Evolutionary conservation across 371 early-diverging fungal species (phyloP), one percentile per base, ranked within the genome.

Genomic region (Nematocida ironsii): DNA sequence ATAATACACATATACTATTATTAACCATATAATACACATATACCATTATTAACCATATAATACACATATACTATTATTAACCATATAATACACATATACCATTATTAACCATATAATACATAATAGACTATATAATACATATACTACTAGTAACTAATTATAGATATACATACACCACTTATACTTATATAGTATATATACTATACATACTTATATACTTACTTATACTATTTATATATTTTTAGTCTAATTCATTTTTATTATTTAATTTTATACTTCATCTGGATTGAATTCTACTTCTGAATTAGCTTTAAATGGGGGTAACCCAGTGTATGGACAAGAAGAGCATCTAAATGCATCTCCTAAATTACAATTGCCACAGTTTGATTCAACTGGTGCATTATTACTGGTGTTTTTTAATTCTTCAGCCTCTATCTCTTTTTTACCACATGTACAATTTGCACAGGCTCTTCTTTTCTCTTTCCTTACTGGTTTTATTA

Each of bases 251-350:
- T 50, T 50, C 52, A 50, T 50, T 13, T 11, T 11, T 11, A 39
- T 9, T 23, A 18, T 16, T 42, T 42, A 42, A 33, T 23, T 16
- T 23, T 69, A 44, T 20, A 58, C 23, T 44, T 68, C 57, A 66
- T 56, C 56, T 82, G 48, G 64, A 48, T 80, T 70, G 64, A 87
- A 87, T 7, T 89, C 89, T 57, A 97, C 91, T 86, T 94, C 92
- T 84, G 97, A 93, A 39, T 97, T 97, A 0, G 94, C 93, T 84
- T 93, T 90, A 89, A 97, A 98, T 1, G 97, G 93, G 39, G 99
- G 99, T 92, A 95, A 92, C 61, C 99, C 99, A 50, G 92, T 86
- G 81, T 94, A 97, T 39, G 99, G 99, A 86, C 99, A 98, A 39
- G 91, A 91, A 9, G 91, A 89, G 88, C 99, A 98, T 71, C 99